phyloP scores from a whole-genome alignment of 75 land plant species.

The Isoetes taiwanensis region DNA sequence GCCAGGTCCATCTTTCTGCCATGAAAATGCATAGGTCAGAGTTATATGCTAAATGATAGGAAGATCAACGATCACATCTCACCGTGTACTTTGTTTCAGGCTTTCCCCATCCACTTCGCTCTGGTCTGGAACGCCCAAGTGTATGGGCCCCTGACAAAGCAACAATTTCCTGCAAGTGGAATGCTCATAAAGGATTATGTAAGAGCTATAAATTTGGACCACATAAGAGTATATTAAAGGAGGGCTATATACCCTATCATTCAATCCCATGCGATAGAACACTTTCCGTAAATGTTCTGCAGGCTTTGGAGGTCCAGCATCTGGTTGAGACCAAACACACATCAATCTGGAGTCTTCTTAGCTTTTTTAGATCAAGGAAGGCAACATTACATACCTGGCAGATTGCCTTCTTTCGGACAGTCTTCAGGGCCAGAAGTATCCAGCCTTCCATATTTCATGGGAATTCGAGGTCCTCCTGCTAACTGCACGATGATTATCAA shows the following conservation, averaged over 20 bases:
- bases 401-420: conserved; percentile 88
- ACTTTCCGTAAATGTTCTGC: conserved; percentile 78
- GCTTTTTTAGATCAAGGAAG: background rate
- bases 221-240: background rate
- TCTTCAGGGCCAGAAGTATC: conserved; percentile 66
- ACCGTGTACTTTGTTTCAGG: conserved; percentile 92
- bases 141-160: conserved; percentile 98
- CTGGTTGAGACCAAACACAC: conserved; percentile 14
- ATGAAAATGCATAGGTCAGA: background rate
- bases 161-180: conserved; percentile 67
- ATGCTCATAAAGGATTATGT: conserved; percentile 1
- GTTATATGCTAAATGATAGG: no score
- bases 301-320: conserved; percentile 95
- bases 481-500: no score
- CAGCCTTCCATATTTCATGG: conserved; percentile 82
- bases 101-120: conserved; percentile 98
- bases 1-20: conserved; percentile 96
- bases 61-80: no score
- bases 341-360: no score
- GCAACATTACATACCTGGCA: conserved; percentile 48
- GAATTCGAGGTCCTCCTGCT: conserved; percentile 95
- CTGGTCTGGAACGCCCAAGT: conserved; percentile 88
- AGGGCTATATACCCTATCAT: conserved; percentile 49
- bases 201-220: background rate
- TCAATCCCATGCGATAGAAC: conserved; percentile 91